phyloP scores from a whole-genome alignment of 1,139 yeast genomes.

The Saccharomycopsis phalli region DNA sequence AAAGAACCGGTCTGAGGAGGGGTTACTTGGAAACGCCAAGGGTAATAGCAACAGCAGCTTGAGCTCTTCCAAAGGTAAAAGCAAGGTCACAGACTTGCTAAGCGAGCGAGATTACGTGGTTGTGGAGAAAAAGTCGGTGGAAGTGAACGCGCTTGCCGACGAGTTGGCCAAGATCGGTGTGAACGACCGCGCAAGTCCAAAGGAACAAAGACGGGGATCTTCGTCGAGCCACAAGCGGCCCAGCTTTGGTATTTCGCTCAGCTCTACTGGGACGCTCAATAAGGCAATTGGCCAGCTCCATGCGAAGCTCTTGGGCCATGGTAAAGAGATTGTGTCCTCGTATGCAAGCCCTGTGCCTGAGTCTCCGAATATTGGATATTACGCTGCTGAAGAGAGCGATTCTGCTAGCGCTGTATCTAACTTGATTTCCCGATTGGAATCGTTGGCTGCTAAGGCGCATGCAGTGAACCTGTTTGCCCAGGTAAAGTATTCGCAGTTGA shows the following conservation, averaged over 20 bases:
- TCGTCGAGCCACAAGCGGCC: slow-evolving; percentile 36
- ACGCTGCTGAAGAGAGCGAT: slow-evolving; percentile 20
- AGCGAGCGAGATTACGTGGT: slow-evolving; percentile 85
- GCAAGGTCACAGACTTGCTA: slow-evolving; percentile 34
- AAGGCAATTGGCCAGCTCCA: slow-evolving; percentile 86
- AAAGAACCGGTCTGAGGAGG: slow-evolving; percentile 4
- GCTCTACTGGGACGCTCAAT: slow-evolving; percentile 83
- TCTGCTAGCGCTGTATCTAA: not conserved
- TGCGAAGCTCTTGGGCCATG: slow-evolving; percentile 66
- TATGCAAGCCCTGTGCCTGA: not conserved
- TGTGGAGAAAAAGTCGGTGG: slow-evolving; percentile 88
- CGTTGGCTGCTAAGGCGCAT: slow-evolving; percentile 80
- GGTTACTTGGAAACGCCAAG: not conserved
- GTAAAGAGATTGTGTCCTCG: not conserved
- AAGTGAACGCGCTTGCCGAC: slow-evolving; percentile 91
- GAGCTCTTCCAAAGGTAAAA: slow-evolving; percentile 10
- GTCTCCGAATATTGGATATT: slow-evolving; percentile 2
- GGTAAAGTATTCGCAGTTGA: slow-evolving; percentile 75
- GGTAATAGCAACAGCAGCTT: slow-evolving; percentile 20
- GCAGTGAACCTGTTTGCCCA: slow-evolving; percentile 86
- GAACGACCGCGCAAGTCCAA: not conserved
- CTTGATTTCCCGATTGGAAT: slow-evolving; percentile 50
- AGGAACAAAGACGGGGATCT: slow-evolving; percentile 26
- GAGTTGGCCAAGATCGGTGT: slow-evolving; percentile 67
- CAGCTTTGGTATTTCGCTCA: slow-evolving; percentile 51